Conservation (phyloP, 1,284 basidiomycete genomes). For the Ganoderma meredithae region DNA sequence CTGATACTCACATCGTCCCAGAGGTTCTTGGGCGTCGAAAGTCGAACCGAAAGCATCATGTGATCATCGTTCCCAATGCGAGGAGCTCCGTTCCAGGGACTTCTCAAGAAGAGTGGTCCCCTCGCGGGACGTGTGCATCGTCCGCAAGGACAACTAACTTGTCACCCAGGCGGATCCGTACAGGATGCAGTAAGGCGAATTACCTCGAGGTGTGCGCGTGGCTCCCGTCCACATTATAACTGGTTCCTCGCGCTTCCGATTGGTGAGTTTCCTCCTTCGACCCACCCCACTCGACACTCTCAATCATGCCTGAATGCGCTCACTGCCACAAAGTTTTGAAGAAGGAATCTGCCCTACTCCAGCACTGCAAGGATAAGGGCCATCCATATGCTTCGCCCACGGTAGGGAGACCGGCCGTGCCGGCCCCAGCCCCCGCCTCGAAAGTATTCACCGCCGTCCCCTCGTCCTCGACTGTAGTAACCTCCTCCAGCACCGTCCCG, state of each 20-base stretch:
- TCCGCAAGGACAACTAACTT: conserved; percentile 3
- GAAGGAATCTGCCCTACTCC: conserved; percentile 18
- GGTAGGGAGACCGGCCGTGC: not conserved
- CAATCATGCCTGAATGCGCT: conserved; percentile 18
- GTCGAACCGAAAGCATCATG: not conserved
- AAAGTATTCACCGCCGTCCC: not conserved
- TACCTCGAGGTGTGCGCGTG: conserved; percentile 25
- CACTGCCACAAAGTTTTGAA: conserved; percentile 23
- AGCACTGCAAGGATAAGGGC: conserved; percentile 29
- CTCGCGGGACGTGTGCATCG: not conserved
- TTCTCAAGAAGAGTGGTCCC: not conserved
- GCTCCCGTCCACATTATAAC: conserved; percentile 15
- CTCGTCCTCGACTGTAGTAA: not conserved
- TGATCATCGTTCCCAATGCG: not conserved
- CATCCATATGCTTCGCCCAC: conserved; percentile 19
- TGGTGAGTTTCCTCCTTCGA: conserved; percentile 1
- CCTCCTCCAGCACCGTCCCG: conserved; percentile 3
- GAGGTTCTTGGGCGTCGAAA: not conserved
- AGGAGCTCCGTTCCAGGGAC: not conserved
- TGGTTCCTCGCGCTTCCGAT: not conserved
- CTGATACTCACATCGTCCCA: not conserved
- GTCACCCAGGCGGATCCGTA: conserved; percentile 12
- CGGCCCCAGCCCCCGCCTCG: conserved; percentile 3
- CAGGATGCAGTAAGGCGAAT: conserved; percentile 13
- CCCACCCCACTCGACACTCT: not conserved